Base-by-base conservation (phyloP, 164 flowering plant species). In the Piper betle region DNA sequence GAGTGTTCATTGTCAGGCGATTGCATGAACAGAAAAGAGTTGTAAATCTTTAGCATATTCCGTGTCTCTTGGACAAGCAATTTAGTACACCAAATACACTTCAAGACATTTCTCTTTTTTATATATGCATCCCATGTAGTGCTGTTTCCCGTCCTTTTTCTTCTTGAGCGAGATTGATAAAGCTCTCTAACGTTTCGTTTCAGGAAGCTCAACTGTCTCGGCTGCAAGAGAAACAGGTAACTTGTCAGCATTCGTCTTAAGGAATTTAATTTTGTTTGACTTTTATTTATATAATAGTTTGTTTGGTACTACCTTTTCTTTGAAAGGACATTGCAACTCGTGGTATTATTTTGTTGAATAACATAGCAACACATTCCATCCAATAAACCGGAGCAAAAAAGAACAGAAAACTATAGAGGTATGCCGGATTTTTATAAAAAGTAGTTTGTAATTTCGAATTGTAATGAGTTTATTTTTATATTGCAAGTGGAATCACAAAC, bases 201-300 rank as follows among this genome's bases (percentile, higher is more conserved):
- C 84, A 90, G 95, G 92, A 82, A 65, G 72, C 71, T 52, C 87
- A 79, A 73, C 69, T 90, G 53, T 68, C 64, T 53, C 63, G 76
- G 62, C 79, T 90, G 59, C 87, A 82, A 80, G 84, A 67, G 63
- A 90, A 76, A 54, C 92, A 90, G 95, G 94, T 89, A 76, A 10
- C 60, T 52, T 37, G 37, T 67, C 33, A 42, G 5, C 19, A 25
- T 6, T 16, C 13, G 11, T 56, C 19, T 7, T 37, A 38, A 8
- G 53, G 25, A 20, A 40, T 10, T 9, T 43, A 8, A 7, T 43
- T 43, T 43, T 43, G 2, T 43, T 6, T 41, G 9, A 9, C 9
- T 4, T 43, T 2, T 43, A 8, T 43, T 15, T 48, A 46, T 33
- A 38, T 3, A 11, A 17, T n/a, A 19, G 25, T 52, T 46, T 39